Conservation (phyloP, 2,329 filamentous ascomycete genomes). For the Sporothrix protearum region DNA sequence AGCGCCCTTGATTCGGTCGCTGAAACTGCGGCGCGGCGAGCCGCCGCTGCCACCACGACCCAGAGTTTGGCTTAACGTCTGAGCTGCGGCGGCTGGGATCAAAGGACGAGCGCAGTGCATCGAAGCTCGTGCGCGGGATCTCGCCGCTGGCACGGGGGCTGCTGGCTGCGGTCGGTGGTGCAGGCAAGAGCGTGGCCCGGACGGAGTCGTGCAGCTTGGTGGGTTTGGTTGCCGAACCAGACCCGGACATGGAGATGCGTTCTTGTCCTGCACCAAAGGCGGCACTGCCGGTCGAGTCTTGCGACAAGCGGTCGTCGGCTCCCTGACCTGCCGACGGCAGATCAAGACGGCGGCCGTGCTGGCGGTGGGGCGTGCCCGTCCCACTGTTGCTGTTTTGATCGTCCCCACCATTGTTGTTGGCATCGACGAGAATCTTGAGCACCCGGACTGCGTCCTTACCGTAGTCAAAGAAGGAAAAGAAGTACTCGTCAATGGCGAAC, state of each 20-base stretch:
- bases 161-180: conserved; percentile 45
- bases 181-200: conserved; percentile 55
- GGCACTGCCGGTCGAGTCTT: conserved; percentile 20
- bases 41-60: conserved; percentile 41
- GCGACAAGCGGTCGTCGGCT: conserved; percentile 20
- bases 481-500: conserved; percentile 96
- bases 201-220: conserved; percentile 53
- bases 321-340: conserved; percentile 2
- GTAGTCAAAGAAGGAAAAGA: conserved; percentile 90
- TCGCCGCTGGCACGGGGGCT: conserved; percentile 58
- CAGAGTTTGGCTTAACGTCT: conserved; percentile 47
- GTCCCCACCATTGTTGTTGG: conserved; percentile 40
- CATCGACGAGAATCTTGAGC: conserved; percentile 67
- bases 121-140: conserved; percentile 50
- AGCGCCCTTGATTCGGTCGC: conserved; percentile 46
- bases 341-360: conserved; percentile 1
- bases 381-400: neutral
- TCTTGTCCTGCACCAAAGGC: conserved; percentile 21
- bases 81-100: conserved; percentile 45
- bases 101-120: conserved; percentile 45
- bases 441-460: conserved; percentile 80
- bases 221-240: conserved; percentile 28
- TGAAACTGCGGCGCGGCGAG: conserved; percentile 59
- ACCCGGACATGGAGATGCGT: conserved; percentile 24
- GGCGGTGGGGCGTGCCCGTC: conserved; percentile 5